These are phyloP conservation scores for Adansonia digitata DNA, from an alignment of 345 rosid genomes.

Conservation along the genomic window DNA sequence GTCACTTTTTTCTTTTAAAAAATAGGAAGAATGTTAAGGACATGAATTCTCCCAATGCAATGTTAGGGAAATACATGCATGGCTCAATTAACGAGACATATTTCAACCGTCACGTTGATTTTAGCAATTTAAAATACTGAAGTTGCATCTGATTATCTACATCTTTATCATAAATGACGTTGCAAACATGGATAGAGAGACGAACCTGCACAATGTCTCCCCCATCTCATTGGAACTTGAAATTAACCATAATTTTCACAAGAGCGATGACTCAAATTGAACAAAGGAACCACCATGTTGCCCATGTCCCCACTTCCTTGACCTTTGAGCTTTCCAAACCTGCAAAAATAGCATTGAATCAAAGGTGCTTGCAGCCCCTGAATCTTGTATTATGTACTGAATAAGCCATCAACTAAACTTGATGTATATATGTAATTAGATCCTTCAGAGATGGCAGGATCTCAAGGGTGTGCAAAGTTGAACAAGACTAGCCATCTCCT, in stretches of 20 bases:
- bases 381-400: not conserved
- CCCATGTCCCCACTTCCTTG: slow-evolving; percentile 96
- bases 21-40: not conserved
- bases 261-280: slow-evolving; percentile 69
- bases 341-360: not conserved
- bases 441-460: not conserved
- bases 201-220: slow-evolving; percentile 74
- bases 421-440: not conserved
- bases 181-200: not conserved
- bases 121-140: not conserved
- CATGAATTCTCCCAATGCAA: not conserved
- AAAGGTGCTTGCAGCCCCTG: not conserved
- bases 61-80: not conserved
- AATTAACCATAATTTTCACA: slow-evolving; percentile 85
- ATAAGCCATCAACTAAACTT: not conserved
- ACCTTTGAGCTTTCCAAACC: slow-evolving; percentile 65
- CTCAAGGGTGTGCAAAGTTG: not conserved
- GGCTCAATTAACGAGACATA: not conserved
- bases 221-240: slow-evolving; percentile 80
- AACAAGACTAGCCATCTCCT: not conserved
- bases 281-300: slow-evolving; percentile 86
- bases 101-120: not conserved
- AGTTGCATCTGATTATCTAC: not conserved
- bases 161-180: not conserved
- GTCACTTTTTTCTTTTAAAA: not conserved